Evolutionary conservation across 208 protist genomes (phyloP).

Genomic region (Crithidia expoeki): DNA sequence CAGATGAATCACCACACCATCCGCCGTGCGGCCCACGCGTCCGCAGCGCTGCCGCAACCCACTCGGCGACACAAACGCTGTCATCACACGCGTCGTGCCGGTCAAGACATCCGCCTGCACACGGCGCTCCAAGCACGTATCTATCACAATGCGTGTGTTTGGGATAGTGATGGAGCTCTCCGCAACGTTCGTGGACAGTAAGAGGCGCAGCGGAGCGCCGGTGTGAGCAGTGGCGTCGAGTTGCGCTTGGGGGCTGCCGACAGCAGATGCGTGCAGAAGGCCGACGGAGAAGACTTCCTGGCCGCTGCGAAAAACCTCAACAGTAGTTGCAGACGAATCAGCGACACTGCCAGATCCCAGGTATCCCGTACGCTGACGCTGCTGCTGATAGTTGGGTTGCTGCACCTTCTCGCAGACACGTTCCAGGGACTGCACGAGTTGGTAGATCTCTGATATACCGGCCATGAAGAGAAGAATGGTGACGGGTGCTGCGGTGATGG

Average conservation of each 20-base stretch:
- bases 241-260: constrained; percentile 71
- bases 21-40: constrained; percentile 66
- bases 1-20: constrained; percentile 75
- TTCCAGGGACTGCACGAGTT: constrained; percentile 63
- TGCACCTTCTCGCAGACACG: constrained; percentile 35
- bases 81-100: constrained; percentile 52
- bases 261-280: constrained; percentile 58
- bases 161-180: constrained; percentile 85
- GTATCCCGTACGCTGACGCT: neutral
- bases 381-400: constrained; percentile 3
- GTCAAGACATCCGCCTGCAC: constrained; percentile 57
- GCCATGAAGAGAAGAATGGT: constrained; percentile 77
- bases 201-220: constrained; percentile 49
- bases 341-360: neutral
- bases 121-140: constrained; percentile 62
- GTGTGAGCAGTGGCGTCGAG: constrained; percentile 33
- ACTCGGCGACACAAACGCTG: constrained; percentile 39
- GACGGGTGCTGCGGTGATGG: constrained; percentile 27
- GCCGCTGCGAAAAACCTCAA: constrained; percentile 49
- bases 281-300: constrained; percentile 63
- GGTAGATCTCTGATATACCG: constrained; percentile 72
- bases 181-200: constrained; percentile 76
- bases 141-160: constrained; percentile 67
- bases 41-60: constrained; percentile 68
- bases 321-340: constrained; percentile 9